Evolutionary conservation across 2,329 filamentous ascomycete species (phyloP).

Genomic region (Epichloe sibirici): DNA sequence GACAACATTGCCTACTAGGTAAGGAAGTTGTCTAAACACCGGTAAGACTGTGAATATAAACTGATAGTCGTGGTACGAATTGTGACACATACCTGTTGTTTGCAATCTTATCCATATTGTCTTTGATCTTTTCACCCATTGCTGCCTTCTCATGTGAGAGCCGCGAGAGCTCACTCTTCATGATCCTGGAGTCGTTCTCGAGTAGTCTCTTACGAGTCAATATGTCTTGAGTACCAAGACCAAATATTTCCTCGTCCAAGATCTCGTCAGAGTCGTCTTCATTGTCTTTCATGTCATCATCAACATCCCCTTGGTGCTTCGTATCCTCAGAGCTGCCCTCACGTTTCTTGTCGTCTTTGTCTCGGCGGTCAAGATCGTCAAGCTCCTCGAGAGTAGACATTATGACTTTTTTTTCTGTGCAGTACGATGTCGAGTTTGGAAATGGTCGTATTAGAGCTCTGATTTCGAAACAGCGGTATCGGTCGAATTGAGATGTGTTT

Average conservation of each 20-base stretch:
- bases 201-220: slow-evolving; percentile 79
- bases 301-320: slow-evolving; percentile 41
- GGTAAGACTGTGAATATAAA: slow-evolving; percentile 5
- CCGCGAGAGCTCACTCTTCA: slow-evolving; percentile 93
- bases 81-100: slow-evolving; percentile 69
- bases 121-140: slow-evolving; percentile 98
- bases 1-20: slow-evolving; percentile 96
- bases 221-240: slow-evolving; percentile 89
- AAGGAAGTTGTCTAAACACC: slow-evolving; percentile 71
- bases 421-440: background rate
- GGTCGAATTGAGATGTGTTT: background rate
- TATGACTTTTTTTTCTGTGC: slow-evolving; percentile 13
- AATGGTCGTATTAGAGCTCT: background rate
- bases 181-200: slow-evolving; percentile 96
- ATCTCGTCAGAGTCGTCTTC: slow-evolving; percentile 64
- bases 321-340: slow-evolving; percentile 22
- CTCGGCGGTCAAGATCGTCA: slow-evolving; percentile 73
- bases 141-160: slow-evolving; percentile 89
- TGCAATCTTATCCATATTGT: slow-evolving; percentile 97
- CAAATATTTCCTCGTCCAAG: slow-evolving; percentile 86
- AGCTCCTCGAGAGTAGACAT: slow-evolving; percentile 92
- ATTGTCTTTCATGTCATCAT: slow-evolving; percentile 83
- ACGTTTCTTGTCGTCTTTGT: slow-evolving; percentile 55
- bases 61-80: background rate
- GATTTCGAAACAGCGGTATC: background rate